Evolutionary conservation across 495 filamentous ascomycete genomes (phyloP).

Genomic region (Gamarada debralockiae): DNA sequence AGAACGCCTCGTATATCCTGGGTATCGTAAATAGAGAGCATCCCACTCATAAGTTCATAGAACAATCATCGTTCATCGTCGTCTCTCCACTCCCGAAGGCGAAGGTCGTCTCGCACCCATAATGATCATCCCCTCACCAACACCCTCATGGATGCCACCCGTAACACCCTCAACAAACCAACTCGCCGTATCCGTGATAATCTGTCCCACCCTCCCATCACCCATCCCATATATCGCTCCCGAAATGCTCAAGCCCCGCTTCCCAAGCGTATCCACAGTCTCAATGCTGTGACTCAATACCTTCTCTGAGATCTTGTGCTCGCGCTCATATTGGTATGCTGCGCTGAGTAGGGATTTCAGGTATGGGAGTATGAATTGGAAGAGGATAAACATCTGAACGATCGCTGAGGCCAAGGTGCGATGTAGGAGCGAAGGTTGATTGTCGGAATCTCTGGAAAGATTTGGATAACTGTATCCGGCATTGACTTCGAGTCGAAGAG

Average conservation of each 20-base stretch:
- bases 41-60: neutral
- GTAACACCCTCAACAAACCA: conserved; percentile 59
- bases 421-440: conserved; percentile 50
- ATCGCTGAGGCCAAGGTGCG: conserved; percentile 51
- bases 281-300: conserved; percentile 44
- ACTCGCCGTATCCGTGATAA: conserved; percentile 40
- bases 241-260: conserved; percentile 43
- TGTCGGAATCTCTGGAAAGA: neutral
- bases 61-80: neutral
- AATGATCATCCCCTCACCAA: conserved; percentile 55
- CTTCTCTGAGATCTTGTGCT: conserved; percentile 55
- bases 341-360: conserved; percentile 45
- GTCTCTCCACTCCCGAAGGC: neutral
- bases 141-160: conserved; percentile 61
- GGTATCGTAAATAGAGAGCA: conserved; percentile 14
- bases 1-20: neutral
- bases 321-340: conserved; percentile 59
- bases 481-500: conserved; percentile 13
- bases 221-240: conserved; percentile 47
- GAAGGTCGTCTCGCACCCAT: conserved; percentile 30
- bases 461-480: neutral
- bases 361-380: conserved; percentile 57
- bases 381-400: conserved; percentile 50
- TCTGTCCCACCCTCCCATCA: conserved; percentile 52
- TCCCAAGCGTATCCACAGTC: conserved; percentile 49